A percentile compares a stretch with the other conserved stretches of the same genome.
Conservation (phyloP, 164 flowering plant genomes). For the Cinnamomum micranthum region DNA sequence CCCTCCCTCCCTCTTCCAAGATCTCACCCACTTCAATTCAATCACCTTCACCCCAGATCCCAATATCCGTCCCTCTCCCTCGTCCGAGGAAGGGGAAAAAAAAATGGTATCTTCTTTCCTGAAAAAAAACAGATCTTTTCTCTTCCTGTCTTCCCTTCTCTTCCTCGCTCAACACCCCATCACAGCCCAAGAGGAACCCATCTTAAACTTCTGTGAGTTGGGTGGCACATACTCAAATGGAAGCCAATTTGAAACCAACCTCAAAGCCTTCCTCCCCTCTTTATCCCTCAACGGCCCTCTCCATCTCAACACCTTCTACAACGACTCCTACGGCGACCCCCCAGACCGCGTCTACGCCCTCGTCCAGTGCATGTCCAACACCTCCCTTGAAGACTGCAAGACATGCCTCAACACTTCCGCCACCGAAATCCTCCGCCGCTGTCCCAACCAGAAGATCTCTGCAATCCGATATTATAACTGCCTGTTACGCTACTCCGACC, state of each 20-base stretch:
- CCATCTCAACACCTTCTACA: conserved; percentile 10
- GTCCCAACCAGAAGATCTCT: not conserved
- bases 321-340: conserved; percentile 14
- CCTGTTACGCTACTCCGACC: not conserved
- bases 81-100: no score
- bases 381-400: not conserved
- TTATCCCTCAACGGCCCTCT: conserved; percentile 15
- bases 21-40: no score
- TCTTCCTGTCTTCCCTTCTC: not conserved
- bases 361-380: conserved; percentile 25
- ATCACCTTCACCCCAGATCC: no score
- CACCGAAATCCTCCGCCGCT: not conserved
- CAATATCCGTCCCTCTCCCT: no score
- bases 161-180: not conserved
- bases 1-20: no score
- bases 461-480: not conserved
- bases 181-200: not conserved
- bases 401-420: not conserved
- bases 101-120: no score
- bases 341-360: conserved; percentile 23
- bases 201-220: not conserved
- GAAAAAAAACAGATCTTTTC: not conserved
- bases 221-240: not conserved
- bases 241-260: conserved; percentile 20
- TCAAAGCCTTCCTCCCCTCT: conserved; percentile 9